Conservation (phyloP, 2,329 filamentous ascomycete species). For the Trichoderma afroharzianum region DNA sequence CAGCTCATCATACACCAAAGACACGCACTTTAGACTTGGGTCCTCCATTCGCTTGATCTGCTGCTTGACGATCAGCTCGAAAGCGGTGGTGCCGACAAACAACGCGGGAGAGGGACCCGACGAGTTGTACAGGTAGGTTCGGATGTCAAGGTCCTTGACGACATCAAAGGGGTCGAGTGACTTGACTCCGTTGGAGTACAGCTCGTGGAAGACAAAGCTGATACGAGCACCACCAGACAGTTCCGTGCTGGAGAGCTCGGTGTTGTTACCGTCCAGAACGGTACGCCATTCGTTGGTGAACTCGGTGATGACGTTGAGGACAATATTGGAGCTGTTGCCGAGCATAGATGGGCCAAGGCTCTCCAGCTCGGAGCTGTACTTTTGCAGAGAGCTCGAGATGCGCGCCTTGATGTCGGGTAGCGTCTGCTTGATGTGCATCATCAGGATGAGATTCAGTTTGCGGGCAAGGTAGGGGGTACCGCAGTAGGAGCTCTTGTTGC, state of each 20-base stretch:
- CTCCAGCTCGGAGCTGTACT: constrained; percentile 79
- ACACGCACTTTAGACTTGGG: constrained; percentile 95
- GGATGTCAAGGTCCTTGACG: constrained; percentile 96
- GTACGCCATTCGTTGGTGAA: constrained; percentile 98
- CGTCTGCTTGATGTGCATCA: constrained; percentile 99
- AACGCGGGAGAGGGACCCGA: constrained; percentile 96
- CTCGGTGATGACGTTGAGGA: constrained; percentile 98
- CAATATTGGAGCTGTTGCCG: constrained; percentile 92
- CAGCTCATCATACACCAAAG: constrained; percentile 93
- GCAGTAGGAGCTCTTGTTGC: constrained; percentile 98
- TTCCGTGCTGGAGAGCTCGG: constrained; percentile 89
- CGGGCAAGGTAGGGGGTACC: constrained; percentile 94
- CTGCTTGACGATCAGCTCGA: constrained; percentile 97
- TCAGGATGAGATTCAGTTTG: constrained; percentile 96
- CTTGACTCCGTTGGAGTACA: constrained; percentile 97
- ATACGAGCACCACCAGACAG: constrained; percentile 96
- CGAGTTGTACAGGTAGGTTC: constrained; percentile 96
- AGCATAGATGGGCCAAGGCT: constrained; percentile 90
- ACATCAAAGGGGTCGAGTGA: constrained; percentile 96
- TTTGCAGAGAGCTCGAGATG: constrained; percentile 88
- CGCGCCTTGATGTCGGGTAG: constrained; percentile 97
- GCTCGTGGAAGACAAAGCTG: constrained; percentile 97
- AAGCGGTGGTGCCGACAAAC: constrained; percentile 97
- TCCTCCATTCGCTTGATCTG: constrained; percentile 97
- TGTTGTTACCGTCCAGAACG: constrained; percentile 93